Conservation (phyloP, 306 rosid species). For the Dryas octopetala region DNA sequence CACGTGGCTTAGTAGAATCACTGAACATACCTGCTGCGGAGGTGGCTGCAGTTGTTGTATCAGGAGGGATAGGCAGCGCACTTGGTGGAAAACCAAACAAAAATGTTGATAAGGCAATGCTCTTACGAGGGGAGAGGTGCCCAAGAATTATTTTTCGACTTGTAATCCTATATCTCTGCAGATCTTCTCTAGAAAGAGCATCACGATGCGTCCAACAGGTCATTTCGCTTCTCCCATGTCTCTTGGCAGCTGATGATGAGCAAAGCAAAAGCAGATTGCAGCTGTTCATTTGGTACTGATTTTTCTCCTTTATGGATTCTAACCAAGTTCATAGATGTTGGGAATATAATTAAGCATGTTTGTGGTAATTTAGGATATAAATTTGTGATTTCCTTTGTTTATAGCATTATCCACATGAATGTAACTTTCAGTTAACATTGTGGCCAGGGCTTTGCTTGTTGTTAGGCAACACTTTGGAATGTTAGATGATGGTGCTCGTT, state of each 20-base stretch:
- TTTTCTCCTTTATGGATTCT: constrained; percentile 13
- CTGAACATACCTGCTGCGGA: constrained; percentile 98
- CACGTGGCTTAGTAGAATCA: constrained; percentile 96
- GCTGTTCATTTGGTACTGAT: constrained; percentile 83
- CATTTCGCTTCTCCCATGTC: constrained; percentile 76
- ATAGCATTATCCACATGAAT: constrained; percentile 16
- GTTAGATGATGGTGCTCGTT: constrained; percentile 86
- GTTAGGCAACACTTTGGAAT: constrained; percentile 80
- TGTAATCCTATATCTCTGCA: constrained; percentile 82
- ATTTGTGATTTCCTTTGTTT: background rate
- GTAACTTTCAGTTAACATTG: constrained; percentile 38
- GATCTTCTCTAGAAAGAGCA: constrained; percentile 85
- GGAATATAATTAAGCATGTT: constrained; percentile 15
- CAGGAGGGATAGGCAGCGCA: constrained; percentile 92
- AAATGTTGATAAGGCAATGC: constrained; percentile 91
- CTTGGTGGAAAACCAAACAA: constrained; percentile 82
- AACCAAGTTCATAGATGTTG: constrained; percentile 14
- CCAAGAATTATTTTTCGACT: constrained; percentile 88
- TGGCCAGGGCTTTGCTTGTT: constrained; percentile 83
- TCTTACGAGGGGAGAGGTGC: constrained; percentile 86
- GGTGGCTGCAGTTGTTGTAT: constrained; percentile 98
- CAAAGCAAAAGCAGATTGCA: constrained; percentile 91
- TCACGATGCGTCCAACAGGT: constrained; percentile 81
- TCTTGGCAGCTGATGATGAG: constrained; percentile 89
- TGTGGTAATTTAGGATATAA: background rate